Conservation (phyloP, 2,329 filamentous ascomycete species). For the Aspergillus brasiliensis region DNA sequence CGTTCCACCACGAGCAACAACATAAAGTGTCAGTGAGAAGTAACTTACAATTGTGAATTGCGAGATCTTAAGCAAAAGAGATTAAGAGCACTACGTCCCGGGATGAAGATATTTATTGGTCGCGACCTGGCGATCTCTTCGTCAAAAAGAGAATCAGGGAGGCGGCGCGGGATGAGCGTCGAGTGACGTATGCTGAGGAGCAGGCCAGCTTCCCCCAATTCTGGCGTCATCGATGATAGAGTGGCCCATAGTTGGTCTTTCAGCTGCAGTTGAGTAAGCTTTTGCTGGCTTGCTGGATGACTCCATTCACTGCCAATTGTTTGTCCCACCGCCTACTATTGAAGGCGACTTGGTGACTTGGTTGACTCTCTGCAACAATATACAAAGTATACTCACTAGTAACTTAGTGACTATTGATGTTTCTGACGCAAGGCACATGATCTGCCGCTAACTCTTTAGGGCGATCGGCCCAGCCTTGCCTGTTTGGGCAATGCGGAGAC, state of each 20-base stretch:
- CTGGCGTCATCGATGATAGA: constrained; percentile 29
- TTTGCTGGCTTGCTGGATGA: neutral
- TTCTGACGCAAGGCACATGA: constrained; percentile 7
- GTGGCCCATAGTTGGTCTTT: constrained; percentile 1
- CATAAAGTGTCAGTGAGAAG: too few relatives aligned
- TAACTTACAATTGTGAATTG: constrained; percentile 1
- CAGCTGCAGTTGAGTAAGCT: neutral
- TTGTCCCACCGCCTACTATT: neutral
- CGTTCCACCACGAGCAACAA: too few relatives aligned
- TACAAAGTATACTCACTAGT: neutral
- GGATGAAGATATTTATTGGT: constrained; percentile 9
- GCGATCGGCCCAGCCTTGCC: constrained; percentile 16
- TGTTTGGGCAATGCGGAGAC: constrained; percentile 18
- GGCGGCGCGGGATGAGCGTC: constrained; percentile 30
- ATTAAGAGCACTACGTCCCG: neutral
- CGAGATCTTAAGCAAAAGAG: neutral
- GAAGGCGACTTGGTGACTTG: neutral
- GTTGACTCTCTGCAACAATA: too few relatives aligned
- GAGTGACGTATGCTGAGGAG: constrained; percentile 33
- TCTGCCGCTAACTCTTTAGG: constrained; percentile 7
- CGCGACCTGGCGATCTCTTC: neutral
- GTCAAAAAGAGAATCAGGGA: constrained; percentile 6
- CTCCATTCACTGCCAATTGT: neutral
- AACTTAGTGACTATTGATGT: too few relatives aligned
- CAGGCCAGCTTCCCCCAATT: constrained; percentile 11